These are phyloP conservation scores for Penicillium nordicum DNA, from an alignment of 2,329 filamentous ascomycete genomes.

Conservation along the genomic window DNA sequence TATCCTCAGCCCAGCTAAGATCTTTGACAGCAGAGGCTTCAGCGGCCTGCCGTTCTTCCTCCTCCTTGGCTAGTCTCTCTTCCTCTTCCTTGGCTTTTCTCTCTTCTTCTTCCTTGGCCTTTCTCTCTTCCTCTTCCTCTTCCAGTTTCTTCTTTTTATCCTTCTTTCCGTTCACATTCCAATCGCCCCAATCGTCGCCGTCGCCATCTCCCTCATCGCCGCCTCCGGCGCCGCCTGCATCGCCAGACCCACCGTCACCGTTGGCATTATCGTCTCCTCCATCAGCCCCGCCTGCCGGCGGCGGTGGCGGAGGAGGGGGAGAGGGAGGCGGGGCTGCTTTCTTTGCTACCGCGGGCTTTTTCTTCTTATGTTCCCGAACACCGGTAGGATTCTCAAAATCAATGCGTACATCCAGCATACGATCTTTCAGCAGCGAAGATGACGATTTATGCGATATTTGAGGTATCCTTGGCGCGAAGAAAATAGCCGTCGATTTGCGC, in stretches of 20 bases:
- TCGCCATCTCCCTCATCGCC: conserved; percentile 31
- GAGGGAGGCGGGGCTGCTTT: conserved; percentile 14
- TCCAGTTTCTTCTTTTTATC: conserved; percentile 29
- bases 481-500: conserved; percentile 13
- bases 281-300: conserved; percentile 29
- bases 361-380: conserved; percentile 37
- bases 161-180: conserved; percentile 33
- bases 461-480: conserved; percentile 6
- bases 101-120: conserved; percentile 29
- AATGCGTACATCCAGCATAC: conserved; percentile 13
- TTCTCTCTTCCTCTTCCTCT: conserved; percentile 32
- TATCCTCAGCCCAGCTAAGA: conserved; percentile 47
- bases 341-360: conserved; percentile 22
- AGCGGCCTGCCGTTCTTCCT: conserved; percentile 28
- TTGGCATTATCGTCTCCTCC: conserved; percentile 40
- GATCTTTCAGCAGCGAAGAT: conserved; percentile 10
- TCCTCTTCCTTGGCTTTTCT: conserved; percentile 26
- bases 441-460: conserved; percentile 6
- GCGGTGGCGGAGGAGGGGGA: conserved; percentile 1
- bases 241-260: conserved; percentile 33
- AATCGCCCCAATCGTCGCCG: conserved; percentile 42
- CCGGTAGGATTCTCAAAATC: conserved; percentile 26
- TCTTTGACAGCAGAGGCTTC: conserved; percentile 31
- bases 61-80: conserved; percentile 25
- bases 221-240: conserved; percentile 28